These are phyloP conservation scores for Xylariomycetidae sp. DNA, from an alignment of 2,329 filamentous ascomycete species.

Conservation along the genomic window DNA sequence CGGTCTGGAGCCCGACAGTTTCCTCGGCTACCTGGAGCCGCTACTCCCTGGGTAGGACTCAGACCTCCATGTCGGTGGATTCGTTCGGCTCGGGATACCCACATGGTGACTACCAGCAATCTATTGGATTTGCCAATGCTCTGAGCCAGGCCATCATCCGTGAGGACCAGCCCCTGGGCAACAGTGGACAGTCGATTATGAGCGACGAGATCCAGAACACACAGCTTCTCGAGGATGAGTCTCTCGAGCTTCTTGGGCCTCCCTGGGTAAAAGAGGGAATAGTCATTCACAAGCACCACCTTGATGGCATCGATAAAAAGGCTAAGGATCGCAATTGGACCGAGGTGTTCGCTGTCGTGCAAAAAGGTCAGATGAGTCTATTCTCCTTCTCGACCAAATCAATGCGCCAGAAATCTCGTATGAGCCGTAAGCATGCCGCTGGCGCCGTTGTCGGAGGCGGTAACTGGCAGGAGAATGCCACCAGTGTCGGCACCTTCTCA, in stretches of 20 bases:
- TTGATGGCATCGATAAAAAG: conserved; percentile 85
- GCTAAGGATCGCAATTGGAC: conserved; percentile 92
- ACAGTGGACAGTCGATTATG: conserved; percentile 43
- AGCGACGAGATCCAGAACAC: conserved; percentile 57
- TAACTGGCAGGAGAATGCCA: conserved; percentile 97
- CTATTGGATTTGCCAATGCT: conserved; percentile 95
- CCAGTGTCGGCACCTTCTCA: conserved; percentile 80
- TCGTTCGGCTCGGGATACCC: conserved; percentile 76
- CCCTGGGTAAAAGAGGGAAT: conserved; percentile 98
- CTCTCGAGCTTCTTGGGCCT: conserved; percentile 84
- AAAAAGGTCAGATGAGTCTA: conserved; percentile 88
- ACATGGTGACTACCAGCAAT: conserved; percentile 84
- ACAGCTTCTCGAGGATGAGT: conserved; percentile 84
- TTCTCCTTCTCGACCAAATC: conserved; percentile 93
- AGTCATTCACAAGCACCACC: conserved; percentile 91
- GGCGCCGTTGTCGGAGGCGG: conserved; percentile 80
- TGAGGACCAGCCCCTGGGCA: conserved; percentile 64
- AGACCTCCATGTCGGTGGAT: conserved; percentile 88
- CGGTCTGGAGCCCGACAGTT: conserved; percentile 78
- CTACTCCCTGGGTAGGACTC: conserved; percentile 84
- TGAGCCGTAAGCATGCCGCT: conserved; percentile 43
- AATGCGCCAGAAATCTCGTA: conserved; percentile 58
- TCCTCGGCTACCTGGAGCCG: conserved; percentile 97
- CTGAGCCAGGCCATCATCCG: conserved; percentile 95
- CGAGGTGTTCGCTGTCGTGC: conserved; percentile 92